Conservation (phyloP, 768 basidiomycete species). For the Botryobasidium botryosum region DNA sequence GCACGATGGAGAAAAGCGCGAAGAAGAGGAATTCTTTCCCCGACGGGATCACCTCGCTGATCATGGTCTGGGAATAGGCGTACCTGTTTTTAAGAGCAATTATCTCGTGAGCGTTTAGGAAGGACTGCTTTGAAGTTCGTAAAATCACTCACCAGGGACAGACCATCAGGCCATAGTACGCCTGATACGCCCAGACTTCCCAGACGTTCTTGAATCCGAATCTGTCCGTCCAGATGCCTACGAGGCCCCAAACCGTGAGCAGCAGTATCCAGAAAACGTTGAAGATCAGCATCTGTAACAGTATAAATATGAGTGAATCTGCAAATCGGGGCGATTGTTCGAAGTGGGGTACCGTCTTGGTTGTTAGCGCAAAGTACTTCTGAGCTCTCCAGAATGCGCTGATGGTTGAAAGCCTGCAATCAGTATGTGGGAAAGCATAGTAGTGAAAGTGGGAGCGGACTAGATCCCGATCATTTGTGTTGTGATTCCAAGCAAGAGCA, state of each 20-base stretch:
- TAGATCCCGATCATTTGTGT: conserved; percentile 34
- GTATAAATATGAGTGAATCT: background rate
- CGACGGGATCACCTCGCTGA: conserved; percentile 56
- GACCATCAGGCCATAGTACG: conserved; percentile 52
- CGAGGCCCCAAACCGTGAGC: conserved; percentile 55
- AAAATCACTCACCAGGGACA: too few relatives aligned
- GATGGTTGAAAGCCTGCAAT: too few relatives aligned
- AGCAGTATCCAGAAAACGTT: conserved; percentile 61
- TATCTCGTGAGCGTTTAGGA: too few relatives aligned
- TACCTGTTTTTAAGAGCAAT: too few relatives aligned
- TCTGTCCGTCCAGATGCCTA: conserved; percentile 53
- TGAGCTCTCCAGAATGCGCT: too few relatives aligned
- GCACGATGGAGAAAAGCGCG: conserved; percentile 52
- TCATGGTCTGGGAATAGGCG: conserved; percentile 71
- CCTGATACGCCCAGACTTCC: conserved; percentile 65
- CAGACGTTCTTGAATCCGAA: conserved; percentile 74
- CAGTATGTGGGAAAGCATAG: too few relatives aligned
- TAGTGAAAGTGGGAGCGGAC: too few relatives aligned
- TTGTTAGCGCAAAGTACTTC: too few relatives aligned
- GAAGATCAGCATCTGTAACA: conserved; percentile 45
- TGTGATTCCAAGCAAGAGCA: conserved; percentile 48
- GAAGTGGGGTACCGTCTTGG: too few relatives aligned
- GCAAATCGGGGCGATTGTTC: too few relatives aligned
- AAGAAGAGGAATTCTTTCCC: conserved; percentile 63
- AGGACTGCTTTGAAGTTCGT: too few relatives aligned